A percentile compares a stretch with the other conserved stretches of the same genome.
phyloP scores from a whole-genome alignment of 1,284 basidiomycete species.

The Trametes versicolor region DNA sequence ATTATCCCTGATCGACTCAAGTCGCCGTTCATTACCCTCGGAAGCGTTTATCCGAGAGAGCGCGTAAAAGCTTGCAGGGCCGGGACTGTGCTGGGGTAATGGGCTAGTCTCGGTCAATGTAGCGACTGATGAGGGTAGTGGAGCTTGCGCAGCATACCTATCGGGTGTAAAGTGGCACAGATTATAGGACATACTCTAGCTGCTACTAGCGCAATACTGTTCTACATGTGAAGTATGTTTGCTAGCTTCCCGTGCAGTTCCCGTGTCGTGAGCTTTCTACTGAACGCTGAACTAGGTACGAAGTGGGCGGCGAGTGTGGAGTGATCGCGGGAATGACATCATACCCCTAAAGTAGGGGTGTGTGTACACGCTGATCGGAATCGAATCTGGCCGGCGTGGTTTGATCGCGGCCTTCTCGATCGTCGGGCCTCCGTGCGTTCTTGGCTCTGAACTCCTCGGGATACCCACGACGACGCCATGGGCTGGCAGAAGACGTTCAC shows the following conservation, averaged over 20 bases:
- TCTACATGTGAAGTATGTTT: background rate
- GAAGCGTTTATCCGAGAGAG: background rate
- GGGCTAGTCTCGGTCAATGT: background rate
- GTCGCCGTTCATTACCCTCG: conserved; percentile 2
- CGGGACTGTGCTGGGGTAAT: background rate
- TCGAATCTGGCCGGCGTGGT: conserved; percentile 12
- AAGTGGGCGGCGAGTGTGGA: background rate
- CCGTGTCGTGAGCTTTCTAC: background rate
- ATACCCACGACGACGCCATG: conserved; percentile 57
- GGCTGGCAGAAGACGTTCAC: conserved; percentile 93
- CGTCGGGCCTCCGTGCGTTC: background rate
- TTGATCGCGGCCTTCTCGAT: conserved; percentile 11
- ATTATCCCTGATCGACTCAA: background rate
- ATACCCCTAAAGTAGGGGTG: conserved; percentile 12
- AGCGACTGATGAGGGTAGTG: too few relatives aligned
- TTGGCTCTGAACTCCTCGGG: background rate
- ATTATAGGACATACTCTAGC: background rate
- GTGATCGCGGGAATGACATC: conserved; percentile 3
- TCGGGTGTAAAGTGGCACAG: background rate
- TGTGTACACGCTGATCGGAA: conserved; percentile 17
- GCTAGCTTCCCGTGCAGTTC: background rate
- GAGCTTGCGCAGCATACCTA: too few relatives aligned
- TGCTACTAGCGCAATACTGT: too few relatives aligned
- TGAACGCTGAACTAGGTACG: background rate
- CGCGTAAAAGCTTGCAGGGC: background rate